Base-by-base conservation (phyloP, 2,329 filamentous ascomycete genomes). In the Stachybotrys elegans region DNA sequence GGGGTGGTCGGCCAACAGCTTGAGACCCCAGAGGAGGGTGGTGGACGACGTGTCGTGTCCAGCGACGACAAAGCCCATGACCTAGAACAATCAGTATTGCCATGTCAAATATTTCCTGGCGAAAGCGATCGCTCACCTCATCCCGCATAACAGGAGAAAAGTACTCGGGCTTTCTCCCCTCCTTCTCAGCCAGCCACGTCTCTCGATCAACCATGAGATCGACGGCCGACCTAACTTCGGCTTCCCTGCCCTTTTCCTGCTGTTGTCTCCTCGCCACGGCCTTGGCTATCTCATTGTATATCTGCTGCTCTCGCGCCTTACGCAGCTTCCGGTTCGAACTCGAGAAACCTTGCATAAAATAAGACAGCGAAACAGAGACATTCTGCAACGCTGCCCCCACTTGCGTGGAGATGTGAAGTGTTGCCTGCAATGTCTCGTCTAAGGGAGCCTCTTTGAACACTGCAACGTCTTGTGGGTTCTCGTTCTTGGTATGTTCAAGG, bases 121-220 rank as follows among this genome's bases (percentile, higher is more conserved):
- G 25, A 14, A 5, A 32, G 17, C 3, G 25, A 14, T 9, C 12
- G 19, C 14, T 38, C 25, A 50, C 13, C 48, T 66, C 64, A 41
- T 66, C 63, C 9, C 48, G 47, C 19, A 66, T 58, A 4, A 48
- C 47, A 3, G 45, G 43, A 0, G 54, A 57, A 22, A 54, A 51
- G 41, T 59, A 63, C 2, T 53, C 41, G 0, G 60, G 59, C 7
- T 45, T 19, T 16, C 60, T 48, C 1, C 52, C 57, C 9, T 51
- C 55, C 43, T 61, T 65, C 16, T 50, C 37, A 1, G 63, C 60
- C 4, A 60, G 32, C 4, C 54, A 49, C n/a, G 43, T 50, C 51
- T 67, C 65, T 23, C 62, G 56, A 7, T 58, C 44, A 8, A 66
- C 44, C 6, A 67, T 57, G 0, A 56, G 56, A 44, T 67, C 58